Base-by-base conservation (phyloP, 179 eudicot species). In the Beta corolliflora region DNA sequence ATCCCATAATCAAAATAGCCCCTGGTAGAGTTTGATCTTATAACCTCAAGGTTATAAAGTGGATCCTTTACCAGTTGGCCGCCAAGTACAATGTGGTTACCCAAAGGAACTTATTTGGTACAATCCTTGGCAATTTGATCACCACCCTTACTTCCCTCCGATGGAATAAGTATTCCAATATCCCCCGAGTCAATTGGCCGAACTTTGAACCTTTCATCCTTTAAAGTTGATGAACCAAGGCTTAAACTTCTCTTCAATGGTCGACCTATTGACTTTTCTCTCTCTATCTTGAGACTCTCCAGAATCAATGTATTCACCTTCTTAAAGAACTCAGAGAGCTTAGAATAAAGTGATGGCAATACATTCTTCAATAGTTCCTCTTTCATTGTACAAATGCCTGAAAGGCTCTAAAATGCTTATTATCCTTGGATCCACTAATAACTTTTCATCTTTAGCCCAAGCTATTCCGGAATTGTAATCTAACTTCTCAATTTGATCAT, bases 231-330 rank as follows among this genome's bases (percentile, higher is more conserved):
- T 53, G 69, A 77, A 50, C 82, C 87, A 69, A 81, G 72, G 60
- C 87, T 84, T 78, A 81, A 16, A 36, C 87, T 84, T 52, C 87
- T 81, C 54, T 60, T 77, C 75, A 84, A 56, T 7, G 71, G 73
- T 0, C 9, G 46, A 29, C 44, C 68, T 5, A 21, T 58, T 44
- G 84, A 77, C 50, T 9, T 50, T 36, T 77, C 76, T 9, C 63
- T 75, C 21, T 72, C 75, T 10, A 16, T 41, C 10, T 19, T 25
- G 2, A 76, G 13, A 50, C 41, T 52, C 48, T 77, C 79, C 19
- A 23, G 46, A 19, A 84, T 81, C 70, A 84, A 67, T 45, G 82
- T 77, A 60, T 84, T 84, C 29, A 84, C 87, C 77, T 81, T 84
- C 66, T 66, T 73, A 66, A 81, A 84, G 46, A 84, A 78, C 9